Evolutionary conservation across 805 yeast species (phyloP).

Genomic region (Sugiyamaella qingdaonensis): DNA sequence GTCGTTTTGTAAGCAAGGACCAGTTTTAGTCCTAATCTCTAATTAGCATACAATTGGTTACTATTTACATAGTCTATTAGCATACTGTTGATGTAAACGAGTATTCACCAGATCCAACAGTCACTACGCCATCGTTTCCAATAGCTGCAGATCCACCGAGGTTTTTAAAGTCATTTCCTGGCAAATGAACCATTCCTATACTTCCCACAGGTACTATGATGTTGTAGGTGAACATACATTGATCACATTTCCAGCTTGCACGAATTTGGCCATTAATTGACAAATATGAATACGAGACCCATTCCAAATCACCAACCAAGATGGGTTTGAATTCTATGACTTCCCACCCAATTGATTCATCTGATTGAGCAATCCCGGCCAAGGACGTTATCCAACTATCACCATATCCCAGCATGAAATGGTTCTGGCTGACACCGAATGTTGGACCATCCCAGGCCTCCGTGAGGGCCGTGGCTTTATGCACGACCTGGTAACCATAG

Average conservation of each 20-base stretch:
- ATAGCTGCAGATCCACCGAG: no score
- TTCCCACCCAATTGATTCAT: neutral
- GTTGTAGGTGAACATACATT: neutral
- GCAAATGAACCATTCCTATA: neutral
- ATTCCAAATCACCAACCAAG: neutral
- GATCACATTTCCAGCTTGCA: neutral
- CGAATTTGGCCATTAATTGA: neutral
- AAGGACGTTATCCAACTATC: neutral
- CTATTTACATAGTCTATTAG: neutral
- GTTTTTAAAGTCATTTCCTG: neutral
- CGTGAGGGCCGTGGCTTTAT: neutral
- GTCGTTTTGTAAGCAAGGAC: neutral
- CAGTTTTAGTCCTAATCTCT: neutral
- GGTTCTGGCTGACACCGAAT: slow-evolving; percentile 3
- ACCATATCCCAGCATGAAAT: slow-evolving; percentile 1
- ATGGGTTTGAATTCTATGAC: neutral
- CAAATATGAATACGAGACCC: neutral
- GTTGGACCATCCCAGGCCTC: slow-evolving; percentile 4
- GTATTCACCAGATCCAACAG: neutral
- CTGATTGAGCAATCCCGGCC: neutral
- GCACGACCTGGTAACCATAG: slow-evolving; percentile 1
- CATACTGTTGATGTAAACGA: neutral
- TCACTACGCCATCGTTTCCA: neutral
- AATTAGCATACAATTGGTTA: neutral
- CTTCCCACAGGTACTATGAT: slow-evolving; percentile 2